Evolutionary conservation across 176 grass and related monocot species (phyloP).

Genomic region (Leersia perrieri): DNA sequence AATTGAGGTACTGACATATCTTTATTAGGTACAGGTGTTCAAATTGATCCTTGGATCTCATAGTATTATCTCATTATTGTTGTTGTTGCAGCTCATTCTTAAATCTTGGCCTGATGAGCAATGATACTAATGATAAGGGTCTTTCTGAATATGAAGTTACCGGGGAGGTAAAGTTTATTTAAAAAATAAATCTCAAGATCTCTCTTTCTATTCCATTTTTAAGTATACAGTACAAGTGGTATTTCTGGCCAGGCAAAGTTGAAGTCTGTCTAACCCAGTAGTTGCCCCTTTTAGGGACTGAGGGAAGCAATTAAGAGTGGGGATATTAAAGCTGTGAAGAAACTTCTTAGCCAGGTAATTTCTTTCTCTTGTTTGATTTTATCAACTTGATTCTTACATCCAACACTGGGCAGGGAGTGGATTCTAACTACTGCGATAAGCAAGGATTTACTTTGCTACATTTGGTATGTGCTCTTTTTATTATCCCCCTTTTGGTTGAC

Average conservation of each 20-base stretch:
- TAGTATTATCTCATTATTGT: neutral
- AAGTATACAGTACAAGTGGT: neutral
- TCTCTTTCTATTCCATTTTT: neutral
- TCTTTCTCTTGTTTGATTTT: constrained; percentile 28
- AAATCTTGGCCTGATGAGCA: constrained; percentile 73
- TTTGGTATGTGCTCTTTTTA: constrained; percentile 64
- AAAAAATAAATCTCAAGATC: neutral
- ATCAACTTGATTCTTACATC: constrained; percentile 30
- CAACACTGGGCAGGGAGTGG: constrained; percentile 67
- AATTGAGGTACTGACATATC: neutral
- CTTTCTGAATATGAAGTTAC: constrained; percentile 65
- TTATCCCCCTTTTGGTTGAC: constrained; percentile 2
- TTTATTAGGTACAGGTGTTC: neutral
- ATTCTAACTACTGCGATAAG: constrained; percentile 93
- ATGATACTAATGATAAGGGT: constrained; percentile 46
- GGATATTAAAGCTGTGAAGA: constrained; percentile 66
- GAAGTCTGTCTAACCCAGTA: neutral
- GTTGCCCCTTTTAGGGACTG: constrained; percentile 61
- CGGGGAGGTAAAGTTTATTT: constrained; percentile 70
- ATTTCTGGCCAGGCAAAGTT: neutral
- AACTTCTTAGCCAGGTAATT: constrained; percentile 84
- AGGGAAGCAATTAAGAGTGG: constrained; percentile 96
- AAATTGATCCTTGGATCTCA: neutral
- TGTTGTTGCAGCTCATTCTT: constrained; percentile 66
- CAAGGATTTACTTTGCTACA: constrained; percentile 92